phyloP scores from a whole-genome alignment of 495 filamentous ascomycete species.

The Aspergillus bridgeri region DNA sequence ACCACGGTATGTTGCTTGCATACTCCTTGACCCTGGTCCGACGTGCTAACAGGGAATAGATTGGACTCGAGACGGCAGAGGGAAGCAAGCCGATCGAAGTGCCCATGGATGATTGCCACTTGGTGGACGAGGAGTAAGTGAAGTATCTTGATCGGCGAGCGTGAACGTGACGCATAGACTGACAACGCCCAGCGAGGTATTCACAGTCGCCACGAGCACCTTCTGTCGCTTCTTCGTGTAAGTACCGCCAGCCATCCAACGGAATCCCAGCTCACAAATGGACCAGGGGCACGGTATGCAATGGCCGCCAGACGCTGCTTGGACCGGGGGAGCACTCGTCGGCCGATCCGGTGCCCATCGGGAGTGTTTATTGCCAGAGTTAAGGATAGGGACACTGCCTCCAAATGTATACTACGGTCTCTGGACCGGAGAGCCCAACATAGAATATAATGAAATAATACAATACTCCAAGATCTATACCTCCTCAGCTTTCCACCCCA shows the following conservation, averaged over 20 bases:
- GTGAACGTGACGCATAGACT: neutral
- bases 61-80: slow-evolving; percentile 13
- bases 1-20: neutral
- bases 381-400: neutral
- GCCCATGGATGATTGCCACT: slow-evolving; percentile 8
- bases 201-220: neutral
- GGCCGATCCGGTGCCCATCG: neutral
- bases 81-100: slow-evolving; percentile 7
- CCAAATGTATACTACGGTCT: neutral
- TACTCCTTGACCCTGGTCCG: neutral
- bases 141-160: neutral
- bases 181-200: neutral
- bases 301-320: neutral
- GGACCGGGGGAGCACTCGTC: neutral
- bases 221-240: neutral
- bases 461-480: neutral
- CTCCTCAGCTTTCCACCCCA: slow-evolving; percentile 42
- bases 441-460: too few species aligned
- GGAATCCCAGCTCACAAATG: neutral
- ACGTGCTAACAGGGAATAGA: neutral
- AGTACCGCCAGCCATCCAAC: neutral
- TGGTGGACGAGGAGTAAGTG: slow-evolving; percentile 13
- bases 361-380: neutral
- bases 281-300: neutral
- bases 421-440: too few species aligned